Conservation (phyloP, 2,329 filamentous ascomycete genomes). For the Trichoderma oligosporum region DNA sequence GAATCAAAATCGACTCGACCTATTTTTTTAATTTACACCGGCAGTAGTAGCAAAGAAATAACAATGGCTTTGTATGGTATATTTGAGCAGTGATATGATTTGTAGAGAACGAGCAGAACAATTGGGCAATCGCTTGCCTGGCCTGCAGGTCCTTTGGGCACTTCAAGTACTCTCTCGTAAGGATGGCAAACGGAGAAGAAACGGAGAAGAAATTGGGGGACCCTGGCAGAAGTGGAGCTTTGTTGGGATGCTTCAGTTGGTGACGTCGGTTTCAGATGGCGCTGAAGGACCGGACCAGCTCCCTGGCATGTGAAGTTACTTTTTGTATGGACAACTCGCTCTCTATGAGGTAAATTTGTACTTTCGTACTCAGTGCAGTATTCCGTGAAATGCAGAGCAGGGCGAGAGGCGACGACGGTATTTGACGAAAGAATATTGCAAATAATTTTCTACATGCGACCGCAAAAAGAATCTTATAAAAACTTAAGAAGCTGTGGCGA, state of each 20-base stretch:
- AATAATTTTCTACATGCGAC: background rate
- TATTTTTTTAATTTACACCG: background rate
- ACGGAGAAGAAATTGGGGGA: conserved; percentile 9
- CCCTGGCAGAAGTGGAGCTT: conserved; percentile 10
- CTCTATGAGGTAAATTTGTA: too few relatives aligned
- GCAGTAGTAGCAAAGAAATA: background rate
- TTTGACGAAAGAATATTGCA: background rate
- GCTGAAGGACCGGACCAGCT: too few relatives aligned
- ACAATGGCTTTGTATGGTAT: background rate
- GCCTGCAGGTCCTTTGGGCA: conserved; percentile 5
- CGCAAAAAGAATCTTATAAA: background rate
- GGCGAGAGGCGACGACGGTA: too few relatives aligned
- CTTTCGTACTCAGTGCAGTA: too few relatives aligned
- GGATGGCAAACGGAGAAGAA: conserved; percentile 4
- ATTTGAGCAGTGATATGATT: background rate
- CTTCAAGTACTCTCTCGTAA: background rate
- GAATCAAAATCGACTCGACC: conserved; percentile 15
- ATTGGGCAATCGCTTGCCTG: conserved; percentile 4
- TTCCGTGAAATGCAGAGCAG: too few relatives aligned
- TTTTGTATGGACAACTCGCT: too few relatives aligned
- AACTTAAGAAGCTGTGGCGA: background rate
- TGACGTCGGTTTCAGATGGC: conserved; percentile 18
- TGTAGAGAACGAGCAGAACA: background rate
- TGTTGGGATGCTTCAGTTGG: conserved; percentile 13
- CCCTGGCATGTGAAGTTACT: conserved; percentile 18